Base-by-base conservation (phyloP, 331 rosid genomes). In the Saraca asoca region DNA sequence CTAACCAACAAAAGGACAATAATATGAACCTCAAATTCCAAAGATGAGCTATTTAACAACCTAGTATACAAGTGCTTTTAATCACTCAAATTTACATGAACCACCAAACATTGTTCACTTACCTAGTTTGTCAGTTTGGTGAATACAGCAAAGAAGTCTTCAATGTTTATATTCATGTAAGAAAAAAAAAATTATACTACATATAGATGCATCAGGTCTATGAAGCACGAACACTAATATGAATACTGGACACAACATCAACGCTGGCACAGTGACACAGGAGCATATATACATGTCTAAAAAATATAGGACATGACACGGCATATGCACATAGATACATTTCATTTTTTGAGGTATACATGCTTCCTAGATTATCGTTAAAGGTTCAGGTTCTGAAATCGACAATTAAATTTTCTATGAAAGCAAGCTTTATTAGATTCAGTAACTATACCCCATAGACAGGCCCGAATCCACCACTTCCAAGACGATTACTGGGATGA, bases 381-480 rank as follows among this genome's bases (percentile, higher is more conserved):
- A 52, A 17, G 33, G 17, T 38, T 4, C 60, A 20, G 29, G 34
- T 13, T 56, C 49, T 48, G 14, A 33, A 19, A 56, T 13, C 43
- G 41, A 59, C 16, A 35, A 71, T 35, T 2, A 68, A 20, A 11
- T 31, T 57, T 44, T 44, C 14, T 43, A 39, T 4, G 2, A 70
- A 43, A 10, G 12, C 24, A 64, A 16, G 72, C 44, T 63, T 29
- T 39, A 60, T 51, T 12, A 44, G 59, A 59, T 67, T 73, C 63
- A 69, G 81, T 52, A 68, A 45, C 57, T 65, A 67, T 83, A 92
- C 98, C 98, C 71, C 83, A 79, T 85, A 89, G 58, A 92, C 96
- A 60, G 95, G 96, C n/a, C 98, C 98, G 74, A 92, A 92, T 80
- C 98, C 98, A 71, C 98, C 98, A 74, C 78, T 85, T 74, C 98